These are phyloP conservation scores for Vaccinium darrowii DNA, from an alignment of 148 eudicot species.

Conservation along the genomic window DNA sequence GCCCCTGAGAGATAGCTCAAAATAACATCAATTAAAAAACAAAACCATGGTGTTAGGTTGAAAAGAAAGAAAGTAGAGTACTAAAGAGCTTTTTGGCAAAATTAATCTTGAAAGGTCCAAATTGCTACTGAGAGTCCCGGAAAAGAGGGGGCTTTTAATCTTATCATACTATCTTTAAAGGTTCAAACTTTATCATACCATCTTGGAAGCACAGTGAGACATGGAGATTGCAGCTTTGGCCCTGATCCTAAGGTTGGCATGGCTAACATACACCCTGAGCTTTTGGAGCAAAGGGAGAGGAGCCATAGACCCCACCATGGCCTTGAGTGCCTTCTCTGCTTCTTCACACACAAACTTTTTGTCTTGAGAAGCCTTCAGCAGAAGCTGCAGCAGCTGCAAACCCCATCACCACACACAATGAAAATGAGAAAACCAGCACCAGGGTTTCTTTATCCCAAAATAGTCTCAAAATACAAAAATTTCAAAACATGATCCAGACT, in stretches of 20 bases:
- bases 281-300: constrained; percentile 71
- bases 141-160: background rate
- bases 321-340: constrained; percentile 70
- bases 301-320: constrained; percentile 62
- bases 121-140: background rate
- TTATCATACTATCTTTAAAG: constrained; percentile 49
- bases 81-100: background rate
- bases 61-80: background rate
- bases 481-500: background rate
- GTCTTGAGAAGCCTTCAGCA: constrained; percentile 91
- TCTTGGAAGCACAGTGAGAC: constrained; percentile 70
- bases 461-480: background rate
- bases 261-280: constrained; percentile 62
- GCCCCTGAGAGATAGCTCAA: background rate
- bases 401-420: background rate
- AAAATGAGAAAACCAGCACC: background rate
- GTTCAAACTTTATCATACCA: constrained; percentile 39
- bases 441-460: background rate
- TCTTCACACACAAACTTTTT: constrained; percentile 96
- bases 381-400: constrained; percentile 73
- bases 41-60: background rate
- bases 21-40: background rate
- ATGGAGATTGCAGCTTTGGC: constrained; percentile 89
- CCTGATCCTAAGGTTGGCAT: constrained; percentile 68
- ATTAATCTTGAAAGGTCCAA: background rate